phyloP scores from a whole-genome alignment of 768 basidiomycete species.

The Mycena kentingensis region DNA sequence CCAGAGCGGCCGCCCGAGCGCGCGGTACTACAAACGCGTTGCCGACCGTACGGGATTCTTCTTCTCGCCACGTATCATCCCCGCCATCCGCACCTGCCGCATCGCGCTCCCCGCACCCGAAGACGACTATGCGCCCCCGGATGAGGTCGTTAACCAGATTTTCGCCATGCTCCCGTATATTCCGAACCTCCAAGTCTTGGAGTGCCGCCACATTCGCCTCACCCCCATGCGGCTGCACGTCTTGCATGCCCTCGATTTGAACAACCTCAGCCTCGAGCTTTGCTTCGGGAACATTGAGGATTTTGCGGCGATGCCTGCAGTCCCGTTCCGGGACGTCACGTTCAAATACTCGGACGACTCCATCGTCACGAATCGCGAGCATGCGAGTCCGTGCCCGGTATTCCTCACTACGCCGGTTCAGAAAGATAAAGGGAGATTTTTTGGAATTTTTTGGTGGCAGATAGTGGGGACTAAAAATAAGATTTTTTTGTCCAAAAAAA shows the following conservation, averaged over 20 bases:
- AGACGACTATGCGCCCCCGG: conserved; percentile 33
- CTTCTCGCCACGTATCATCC: conserved; percentile 33
- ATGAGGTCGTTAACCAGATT: conserved; percentile 33
- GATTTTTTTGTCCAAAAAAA: too few relatives aligned
- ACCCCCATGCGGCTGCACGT: conserved; percentile 34
- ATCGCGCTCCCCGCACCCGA: conserved; percentile 35
- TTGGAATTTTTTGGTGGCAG: too few relatives aligned
- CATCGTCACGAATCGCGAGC: conserved; percentile 1
- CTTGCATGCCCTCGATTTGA: conserved; percentile 30
- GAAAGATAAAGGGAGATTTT: too few relatives aligned
- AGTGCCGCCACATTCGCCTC: conserved; percentile 41
- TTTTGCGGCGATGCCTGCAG: not conserved
- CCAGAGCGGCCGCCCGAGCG: conserved; percentile 31
- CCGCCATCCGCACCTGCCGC: conserved; percentile 36
- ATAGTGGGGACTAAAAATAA: too few relatives aligned
- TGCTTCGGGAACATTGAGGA: conserved; percentile 9
- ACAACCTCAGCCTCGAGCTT: conserved; percentile 35
- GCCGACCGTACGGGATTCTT: conserved; percentile 33
- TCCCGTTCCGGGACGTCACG: conserved; percentile 4
- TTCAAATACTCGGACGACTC: conserved; percentile 8
- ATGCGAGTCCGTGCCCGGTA: not conserved
- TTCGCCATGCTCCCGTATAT: conserved; percentile 33
- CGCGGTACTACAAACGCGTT: conserved; percentile 33
- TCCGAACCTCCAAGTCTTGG: conserved; percentile 32
- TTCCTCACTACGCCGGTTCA: too few relatives aligned